Conservation (phyloP, 2,329 filamentous ascomycete species). For the Zymoseptoria crescenta region DNA sequence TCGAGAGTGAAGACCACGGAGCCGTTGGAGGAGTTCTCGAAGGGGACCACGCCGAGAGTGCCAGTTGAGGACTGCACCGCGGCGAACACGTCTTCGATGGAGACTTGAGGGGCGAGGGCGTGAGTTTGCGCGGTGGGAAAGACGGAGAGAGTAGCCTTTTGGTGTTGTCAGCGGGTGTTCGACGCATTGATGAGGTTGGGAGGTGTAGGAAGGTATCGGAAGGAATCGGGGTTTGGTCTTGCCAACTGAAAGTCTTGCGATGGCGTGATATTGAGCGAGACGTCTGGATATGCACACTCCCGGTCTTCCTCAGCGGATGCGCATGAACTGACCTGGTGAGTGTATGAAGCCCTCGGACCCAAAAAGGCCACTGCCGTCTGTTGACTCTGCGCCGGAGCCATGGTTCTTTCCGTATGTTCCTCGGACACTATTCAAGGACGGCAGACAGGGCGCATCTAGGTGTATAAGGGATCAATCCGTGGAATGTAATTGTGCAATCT, state of each 20-base stretch:
- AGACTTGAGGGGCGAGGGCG: conserved; percentile 34
- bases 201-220: not conserved
- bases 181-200: not conserved
- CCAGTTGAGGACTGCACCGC: conserved; percentile 59
- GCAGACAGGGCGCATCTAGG: too few species aligned
- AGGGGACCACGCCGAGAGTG: conserved; percentile 74
- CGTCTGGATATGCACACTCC: not conserved
- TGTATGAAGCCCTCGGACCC: conserved; percentile 59
- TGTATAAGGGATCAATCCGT: too few species aligned
- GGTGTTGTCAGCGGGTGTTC: not conserved
- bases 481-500: too few species aligned
- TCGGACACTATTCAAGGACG: too few species aligned
- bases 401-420: not conserved
- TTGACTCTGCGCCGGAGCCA: not conserved
- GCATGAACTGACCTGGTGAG: conserved; percentile 53
- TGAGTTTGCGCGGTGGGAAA: conserved; percentile 15
- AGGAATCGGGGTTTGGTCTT: not conserved
- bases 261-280: not conserved
- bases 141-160: conserved; percentile 15
- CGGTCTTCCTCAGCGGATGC: not conserved
- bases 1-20: conserved; percentile 85
- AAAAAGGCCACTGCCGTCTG: conserved; percentile 46
- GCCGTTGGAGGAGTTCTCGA: conserved; percentile 95
- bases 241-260: not conserved
- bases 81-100: conserved; percentile 65